A percentile compares a stretch with the other conserved stretches of the same genome.
Conservation (phyloP, 2,329 filamentous ascomycete genomes). For the Scedosporium dehoogii region DNA sequence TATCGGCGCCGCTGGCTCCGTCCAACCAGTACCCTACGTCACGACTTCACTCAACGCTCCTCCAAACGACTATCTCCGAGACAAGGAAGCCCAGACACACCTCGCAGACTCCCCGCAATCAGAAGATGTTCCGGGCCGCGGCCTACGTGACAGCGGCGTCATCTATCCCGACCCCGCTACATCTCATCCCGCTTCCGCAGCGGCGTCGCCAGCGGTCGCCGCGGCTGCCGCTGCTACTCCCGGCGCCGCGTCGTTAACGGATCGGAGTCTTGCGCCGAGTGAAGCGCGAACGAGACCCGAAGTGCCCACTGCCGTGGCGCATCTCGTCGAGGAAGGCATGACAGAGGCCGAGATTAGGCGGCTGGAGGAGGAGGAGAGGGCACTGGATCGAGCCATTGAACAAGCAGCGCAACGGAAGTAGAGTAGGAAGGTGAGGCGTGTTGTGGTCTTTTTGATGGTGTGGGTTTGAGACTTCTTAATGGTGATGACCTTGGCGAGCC, state of each 20-base stretch:
- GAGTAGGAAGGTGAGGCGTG: neutral
- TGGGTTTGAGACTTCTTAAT: neutral
- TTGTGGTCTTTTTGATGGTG: neutral
- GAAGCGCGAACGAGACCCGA: conserved; percentile 8
- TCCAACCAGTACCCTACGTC: conserved; percentile 8
- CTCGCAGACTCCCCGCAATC: conserved; percentile 29
- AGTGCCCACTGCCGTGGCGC: conserved; percentile 26
- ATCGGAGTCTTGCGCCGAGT: conserved; percentile 5
- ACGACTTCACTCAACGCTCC: conserved; percentile 9
- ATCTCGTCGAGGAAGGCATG: conserved; percentile 52
- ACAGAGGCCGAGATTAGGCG: conserved; percentile 44
- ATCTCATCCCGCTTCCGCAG: neutral
- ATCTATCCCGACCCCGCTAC: conserved; percentile 12
- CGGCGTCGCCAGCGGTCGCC: conserved; percentile 6
- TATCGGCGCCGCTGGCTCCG: conserved; percentile 24
- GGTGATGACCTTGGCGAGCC: neutral
- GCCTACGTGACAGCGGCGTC: conserved; percentile 8
- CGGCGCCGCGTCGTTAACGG: neutral
- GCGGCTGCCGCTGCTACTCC: conserved; percentile 4
- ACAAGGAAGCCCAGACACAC: conserved; percentile 33
- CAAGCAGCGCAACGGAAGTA: conserved; percentile 20
- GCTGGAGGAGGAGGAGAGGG: conserved; percentile 47
- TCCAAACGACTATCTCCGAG: conserved; percentile 29
- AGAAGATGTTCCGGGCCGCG: conserved; percentile 32
- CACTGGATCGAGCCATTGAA: conserved; percentile 47